Conservation (phyloP, 768 basidiomycete genomes). For the Pisolithus albus region DNA sequence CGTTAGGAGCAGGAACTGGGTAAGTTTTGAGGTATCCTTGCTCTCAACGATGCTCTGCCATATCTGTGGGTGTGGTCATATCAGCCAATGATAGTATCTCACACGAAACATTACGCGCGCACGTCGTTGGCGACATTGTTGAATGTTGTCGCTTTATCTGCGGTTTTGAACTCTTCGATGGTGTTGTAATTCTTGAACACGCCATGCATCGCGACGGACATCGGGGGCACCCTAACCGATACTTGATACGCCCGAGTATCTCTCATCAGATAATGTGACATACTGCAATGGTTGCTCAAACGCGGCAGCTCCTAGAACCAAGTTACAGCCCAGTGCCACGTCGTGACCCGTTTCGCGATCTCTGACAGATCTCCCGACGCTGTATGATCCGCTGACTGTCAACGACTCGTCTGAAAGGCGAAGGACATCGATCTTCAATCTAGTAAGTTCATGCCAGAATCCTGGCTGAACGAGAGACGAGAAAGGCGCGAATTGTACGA, state of each 20-base stretch:
- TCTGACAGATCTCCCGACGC: constrained; percentile 60
- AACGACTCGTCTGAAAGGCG: constrained; percentile 70
- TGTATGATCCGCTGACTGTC: constrained; percentile 59
- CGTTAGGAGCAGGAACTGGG: constrained; percentile 81
- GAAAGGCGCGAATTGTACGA: constrained; percentile 88
- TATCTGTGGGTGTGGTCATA: constrained; percentile 39
- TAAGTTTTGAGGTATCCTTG: constrained; percentile 52
- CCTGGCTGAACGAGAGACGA: constrained; percentile 81
- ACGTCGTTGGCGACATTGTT: constrained; percentile 66
- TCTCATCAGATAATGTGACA: constrained; percentile 12
- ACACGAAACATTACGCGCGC: constrained; percentile 10
- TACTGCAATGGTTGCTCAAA: constrained; percentile 48
- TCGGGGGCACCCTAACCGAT: constrained; percentile 34
- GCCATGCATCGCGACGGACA: constrained; percentile 52
- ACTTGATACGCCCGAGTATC: constrained; percentile 5
- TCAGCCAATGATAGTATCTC: neutral
- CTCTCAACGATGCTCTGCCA: constrained; percentile 55
- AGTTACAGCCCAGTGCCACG: constrained; percentile 63
- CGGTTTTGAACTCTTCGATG: constrained; percentile 89
- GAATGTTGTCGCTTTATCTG: constrained; percentile 85
- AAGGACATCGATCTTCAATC: constrained; percentile 86
- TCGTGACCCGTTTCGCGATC: constrained; percentile 75
- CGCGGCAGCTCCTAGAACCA: constrained; percentile 59
- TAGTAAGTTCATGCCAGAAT: constrained; percentile 89
- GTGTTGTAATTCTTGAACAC: constrained; percentile 93